Base-by-base conservation (phyloP, 768 basidiomycete genomes). In the Albatrellus ellisii region DNA sequence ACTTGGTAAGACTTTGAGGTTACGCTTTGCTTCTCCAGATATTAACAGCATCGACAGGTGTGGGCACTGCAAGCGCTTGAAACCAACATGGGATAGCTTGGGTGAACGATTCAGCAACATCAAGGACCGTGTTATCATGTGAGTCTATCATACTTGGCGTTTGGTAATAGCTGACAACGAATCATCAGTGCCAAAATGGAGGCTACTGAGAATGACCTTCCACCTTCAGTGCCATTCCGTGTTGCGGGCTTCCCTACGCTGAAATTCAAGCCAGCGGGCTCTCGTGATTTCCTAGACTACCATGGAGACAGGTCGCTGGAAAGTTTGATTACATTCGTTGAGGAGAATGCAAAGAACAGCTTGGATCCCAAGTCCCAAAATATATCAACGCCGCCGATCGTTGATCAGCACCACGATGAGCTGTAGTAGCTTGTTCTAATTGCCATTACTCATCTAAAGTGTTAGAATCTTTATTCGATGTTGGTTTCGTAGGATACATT, bases 41-140 rank as follows among this genome's bases (percentile, higher is more conserved):
- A 7, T 24, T 35, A 24, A 22, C 27, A 8, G 31, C 0, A 17
- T 27, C n/a, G 41, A 25, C 52, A 84, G 81, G 80, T 88, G 86
- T 55, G 85, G 86, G 33, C 89, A 91, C 73, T 92, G 90, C 81
- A 95, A 95, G 66, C 89, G 91, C 54, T 76, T 99, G 52, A 86
- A 84, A 60, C 94, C 95, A 10, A 86, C 66, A 29, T 99, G 90
- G 89, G 92, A 97, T 46, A 73, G 68, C 20, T 75, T 99, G 27
- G 95, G 74, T 42, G 84, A 92, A 56, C 82, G 81, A 56, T 98
- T 79, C 62, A 73, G 75, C 35, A 58, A 67, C 41, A 67, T 79
- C 59, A 79, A 82, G 62, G 80, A 90, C 56, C 73, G 72, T 27
- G 53, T 95, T 43, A 51, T 76, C 52, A 90, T 94, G 90, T 92